These are phyloP conservation scores for Agaricales sp. DNA, from an alignment of 1,284 basidiomycete genomes.

Conservation along the genomic window DNA sequence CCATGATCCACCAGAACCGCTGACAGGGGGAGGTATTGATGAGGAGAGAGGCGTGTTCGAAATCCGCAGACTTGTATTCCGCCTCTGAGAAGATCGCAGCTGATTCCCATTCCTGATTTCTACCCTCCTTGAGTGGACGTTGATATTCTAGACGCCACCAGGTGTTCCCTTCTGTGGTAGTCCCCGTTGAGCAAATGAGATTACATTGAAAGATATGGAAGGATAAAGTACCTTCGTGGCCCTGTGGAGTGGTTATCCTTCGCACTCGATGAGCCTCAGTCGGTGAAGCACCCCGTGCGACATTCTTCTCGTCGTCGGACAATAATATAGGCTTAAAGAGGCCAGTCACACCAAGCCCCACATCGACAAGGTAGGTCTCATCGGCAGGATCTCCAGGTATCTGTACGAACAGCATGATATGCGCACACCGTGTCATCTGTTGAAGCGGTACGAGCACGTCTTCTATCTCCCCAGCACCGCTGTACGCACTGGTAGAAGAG, in stretches of 20 bases:
- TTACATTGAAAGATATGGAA: background rate
- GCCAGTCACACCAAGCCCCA: constrained; percentile 22
- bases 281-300: constrained; percentile 16
- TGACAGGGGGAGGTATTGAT: constrained; percentile 16
- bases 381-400: constrained; percentile 19
- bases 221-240: constrained; percentile 16
- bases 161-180: constrained; percentile 9
- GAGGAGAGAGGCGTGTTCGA: constrained; percentile 18
- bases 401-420: constrained; percentile 29
- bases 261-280: constrained; percentile 21
- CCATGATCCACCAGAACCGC: constrained; percentile 21
- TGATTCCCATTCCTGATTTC: constrained; percentile 16
- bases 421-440: constrained; percentile 10
- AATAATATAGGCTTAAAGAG: constrained; percentile 25
- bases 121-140: constrained; percentile 10
- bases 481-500: constrained; percentile 15
- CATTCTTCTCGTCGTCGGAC: constrained; percentile 17
- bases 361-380: constrained; percentile 26
- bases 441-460: constrained; percentile 7
- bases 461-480: constrained; percentile 21
- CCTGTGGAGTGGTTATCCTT: constrained; percentile 13
- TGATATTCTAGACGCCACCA: constrained; percentile 23
- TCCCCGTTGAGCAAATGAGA: constrained; percentile 7
- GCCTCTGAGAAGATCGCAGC: constrained; percentile 25
- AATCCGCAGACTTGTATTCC: constrained; percentile 23